Evolutionary conservation across 2,329 filamentous ascomycete species (phyloP).

Genomic region (Fusarium metavorans): DNA sequence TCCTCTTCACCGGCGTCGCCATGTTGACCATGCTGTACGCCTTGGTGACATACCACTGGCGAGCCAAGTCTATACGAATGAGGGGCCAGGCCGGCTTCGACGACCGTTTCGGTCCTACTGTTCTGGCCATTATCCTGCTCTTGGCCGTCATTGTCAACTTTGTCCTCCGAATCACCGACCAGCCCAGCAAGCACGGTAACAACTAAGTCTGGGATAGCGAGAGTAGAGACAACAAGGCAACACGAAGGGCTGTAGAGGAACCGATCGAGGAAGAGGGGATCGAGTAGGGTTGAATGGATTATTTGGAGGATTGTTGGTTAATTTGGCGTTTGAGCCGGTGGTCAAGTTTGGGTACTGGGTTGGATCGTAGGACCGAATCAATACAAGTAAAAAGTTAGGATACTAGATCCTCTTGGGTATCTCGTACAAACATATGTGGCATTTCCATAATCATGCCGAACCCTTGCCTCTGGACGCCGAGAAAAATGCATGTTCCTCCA

Average conservation of each 20-base stretch:
- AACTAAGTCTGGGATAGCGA: constrained; percentile 11
- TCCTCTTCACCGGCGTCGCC: constrained; percentile 92
- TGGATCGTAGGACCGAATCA: constrained; percentile 28
- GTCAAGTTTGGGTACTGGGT: constrained; percentile 25
- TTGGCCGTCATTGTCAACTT: constrained; percentile 97
- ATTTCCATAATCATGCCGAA: constrained; percentile 5
- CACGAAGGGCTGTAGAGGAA: not conserved
- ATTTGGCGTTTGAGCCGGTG: constrained; percentile 37
- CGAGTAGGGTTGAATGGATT: constrained; percentile 8
- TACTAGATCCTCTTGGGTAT: constrained; percentile 35
- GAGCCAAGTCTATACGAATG: constrained; percentile 90
- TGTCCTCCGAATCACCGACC: constrained; percentile 75
- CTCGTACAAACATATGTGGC: constrained; percentile 11
- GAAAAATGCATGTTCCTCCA: not conserved
- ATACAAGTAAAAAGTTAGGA: constrained; percentile 30
- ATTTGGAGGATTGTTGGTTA: constrained; percentile 18
- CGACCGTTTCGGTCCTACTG: constrained; percentile 92
- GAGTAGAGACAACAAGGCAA: not conserved
- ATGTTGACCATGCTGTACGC: constrained; percentile 97
- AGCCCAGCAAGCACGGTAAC: constrained; percentile 52
- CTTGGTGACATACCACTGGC: constrained; percentile 95
- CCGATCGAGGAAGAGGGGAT: not conserved
- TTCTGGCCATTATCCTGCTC: constrained; percentile 87
- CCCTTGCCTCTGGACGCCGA: constrained; percentile 18
- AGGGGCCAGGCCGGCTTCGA: constrained; percentile 96